Percentiles rank a stretch among this genome's conserved stretches.
Evolutionary conservation across 306 rosid genomes (phyloP).

Genomic region (Quercus glauca): DNA sequence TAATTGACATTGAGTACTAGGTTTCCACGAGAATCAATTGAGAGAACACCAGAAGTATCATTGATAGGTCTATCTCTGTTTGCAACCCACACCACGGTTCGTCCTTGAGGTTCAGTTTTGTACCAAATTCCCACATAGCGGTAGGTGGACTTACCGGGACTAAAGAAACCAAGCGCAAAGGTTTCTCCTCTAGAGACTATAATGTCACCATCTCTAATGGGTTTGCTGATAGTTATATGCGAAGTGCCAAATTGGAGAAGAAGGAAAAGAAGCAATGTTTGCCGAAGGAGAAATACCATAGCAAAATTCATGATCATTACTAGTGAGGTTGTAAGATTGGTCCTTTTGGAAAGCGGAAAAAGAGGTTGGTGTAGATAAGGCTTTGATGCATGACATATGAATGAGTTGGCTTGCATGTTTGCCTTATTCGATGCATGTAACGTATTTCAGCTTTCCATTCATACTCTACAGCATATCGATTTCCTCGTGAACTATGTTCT

Average conservation of each 20-base stretch:
- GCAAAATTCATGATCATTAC: background rate
- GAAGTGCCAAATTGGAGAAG: background rate
- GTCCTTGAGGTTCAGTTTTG: conserved; percentile 1
- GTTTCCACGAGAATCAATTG: conserved; percentile 31
- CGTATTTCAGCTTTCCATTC: too few species aligned
- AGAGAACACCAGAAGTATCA: conserved; percentile 29
- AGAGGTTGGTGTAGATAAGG: too few species aligned
- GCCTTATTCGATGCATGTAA: too few species aligned
- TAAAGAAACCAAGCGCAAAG: conserved; percentile 73
- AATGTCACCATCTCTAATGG: conserved; percentile 43
- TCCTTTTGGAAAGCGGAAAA: too few species aligned
- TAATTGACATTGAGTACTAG: conserved; percentile 4
- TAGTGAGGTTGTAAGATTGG: background rate
- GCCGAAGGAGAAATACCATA: background rate
- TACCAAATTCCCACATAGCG: conserved; percentile 67
- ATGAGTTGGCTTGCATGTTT: too few species aligned
- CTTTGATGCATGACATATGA: too few species aligned
- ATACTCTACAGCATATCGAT: too few species aligned
- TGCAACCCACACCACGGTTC: conserved; percentile 66
- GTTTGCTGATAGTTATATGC: conserved; percentile 21
- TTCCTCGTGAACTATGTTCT: too few species aligned
- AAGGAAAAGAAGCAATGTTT: background rate
- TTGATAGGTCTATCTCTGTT: conserved; percentile 38
- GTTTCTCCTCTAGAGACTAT: conserved; percentile 38
- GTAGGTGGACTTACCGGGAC: conserved; percentile 34